Evolutionary conservation across 179 eudicot genomes (phyloP).

Genomic region (Corrigiola litoralis): DNA sequence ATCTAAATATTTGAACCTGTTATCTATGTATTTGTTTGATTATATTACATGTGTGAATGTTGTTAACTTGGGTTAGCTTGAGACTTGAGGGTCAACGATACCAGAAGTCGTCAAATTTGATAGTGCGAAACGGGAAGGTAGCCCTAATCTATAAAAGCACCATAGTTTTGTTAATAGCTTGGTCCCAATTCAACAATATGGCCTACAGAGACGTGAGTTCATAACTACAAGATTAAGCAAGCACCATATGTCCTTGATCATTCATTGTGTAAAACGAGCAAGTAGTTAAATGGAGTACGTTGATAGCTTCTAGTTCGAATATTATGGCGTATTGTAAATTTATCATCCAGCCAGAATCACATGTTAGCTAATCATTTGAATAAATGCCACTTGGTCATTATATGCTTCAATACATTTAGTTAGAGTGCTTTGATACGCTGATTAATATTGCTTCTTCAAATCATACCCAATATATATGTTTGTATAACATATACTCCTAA

Average conservation of each 20-base stretch:
- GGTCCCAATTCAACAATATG: too few species aligned
- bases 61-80: too few species aligned
- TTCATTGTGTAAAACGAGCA: background rate
- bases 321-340: background rate
- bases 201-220: too few species aligned
- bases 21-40: too few species aligned
- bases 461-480: background rate
- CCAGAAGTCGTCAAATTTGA: too few species aligned
- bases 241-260: background rate
- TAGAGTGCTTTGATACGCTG: constrained; percentile 14
- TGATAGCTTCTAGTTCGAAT: background rate
- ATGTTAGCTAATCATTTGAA: background rate
- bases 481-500: background rate
- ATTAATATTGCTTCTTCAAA: background rate
- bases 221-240: too few species aligned
- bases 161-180: too few species aligned
- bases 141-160: too few species aligned
- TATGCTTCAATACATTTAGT: constrained; percentile 13
- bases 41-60: too few species aligned
- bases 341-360: constrained; percentile 7
- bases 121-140: too few species aligned
- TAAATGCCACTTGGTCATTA: background rate
- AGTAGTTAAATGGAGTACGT: background rate
- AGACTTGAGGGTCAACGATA: too few species aligned
- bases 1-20: too few species aligned